Conservation (phyloP, 495 filamentous ascomycete genomes). For the Peziza echinospora region DNA sequence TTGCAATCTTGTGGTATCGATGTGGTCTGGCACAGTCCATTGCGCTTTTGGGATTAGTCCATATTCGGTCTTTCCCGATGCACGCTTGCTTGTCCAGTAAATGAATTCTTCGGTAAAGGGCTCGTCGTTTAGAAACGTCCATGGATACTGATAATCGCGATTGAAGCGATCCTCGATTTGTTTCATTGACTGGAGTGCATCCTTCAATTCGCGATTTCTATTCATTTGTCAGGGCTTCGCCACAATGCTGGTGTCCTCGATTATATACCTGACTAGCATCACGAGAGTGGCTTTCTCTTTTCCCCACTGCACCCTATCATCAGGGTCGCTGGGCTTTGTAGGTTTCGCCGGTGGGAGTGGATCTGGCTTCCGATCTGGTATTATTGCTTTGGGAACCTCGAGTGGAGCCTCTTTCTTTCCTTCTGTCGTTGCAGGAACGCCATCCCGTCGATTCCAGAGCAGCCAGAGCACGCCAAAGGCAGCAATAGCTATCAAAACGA, state of each 20-base stretch:
- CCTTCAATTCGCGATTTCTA: constrained; percentile 16
- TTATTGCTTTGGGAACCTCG: too few relatives aligned
- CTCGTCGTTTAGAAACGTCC: constrained; percentile 95
- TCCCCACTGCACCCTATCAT: constrained; percentile 10
- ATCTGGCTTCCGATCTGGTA: too few relatives aligned
- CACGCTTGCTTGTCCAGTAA: constrained; percentile 12
- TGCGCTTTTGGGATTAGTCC: constrained; percentile 67
- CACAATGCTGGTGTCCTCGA: background rate
- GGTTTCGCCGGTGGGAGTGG: too few relatives aligned
- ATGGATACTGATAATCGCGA: constrained; percentile 95
- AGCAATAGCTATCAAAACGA: too few relatives aligned
- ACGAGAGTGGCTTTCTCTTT: constrained; percentile 17
- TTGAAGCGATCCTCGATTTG: constrained; percentile 31
- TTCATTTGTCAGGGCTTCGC: constrained; percentile 3
- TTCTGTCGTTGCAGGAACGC: too few relatives aligned
- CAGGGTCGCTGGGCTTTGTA: too few relatives aligned
- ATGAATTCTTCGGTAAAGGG: constrained; percentile 60
- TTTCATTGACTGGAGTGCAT: constrained; percentile 18
- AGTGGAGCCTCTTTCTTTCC: too few relatives aligned
- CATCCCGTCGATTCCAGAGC: too few relatives aligned
- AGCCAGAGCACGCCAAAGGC: too few relatives aligned
- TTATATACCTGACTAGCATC: constrained; percentile 16
- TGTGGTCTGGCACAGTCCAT: constrained; percentile 82
- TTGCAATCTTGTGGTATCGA: constrained; percentile 59
- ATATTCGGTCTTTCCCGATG: constrained; percentile 26